Conservation (phyloP, 2,329 filamentous ascomycete genomes). For the Lachnellula suecica region DNA sequence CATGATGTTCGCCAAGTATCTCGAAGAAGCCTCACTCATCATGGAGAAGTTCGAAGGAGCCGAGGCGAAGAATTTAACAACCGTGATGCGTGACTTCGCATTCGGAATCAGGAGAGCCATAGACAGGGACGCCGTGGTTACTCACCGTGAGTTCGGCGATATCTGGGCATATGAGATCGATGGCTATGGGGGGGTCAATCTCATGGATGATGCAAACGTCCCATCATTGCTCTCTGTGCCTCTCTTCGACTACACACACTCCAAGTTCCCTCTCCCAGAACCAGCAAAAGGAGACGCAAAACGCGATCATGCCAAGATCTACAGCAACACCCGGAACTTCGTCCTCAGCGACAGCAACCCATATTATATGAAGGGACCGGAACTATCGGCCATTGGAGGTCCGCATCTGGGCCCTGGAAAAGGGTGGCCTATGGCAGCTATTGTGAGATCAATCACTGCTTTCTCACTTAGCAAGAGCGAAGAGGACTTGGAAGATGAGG, state of each 20-base stretch:
- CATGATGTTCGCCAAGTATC: constrained; percentile 73
- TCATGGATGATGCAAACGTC: constrained; percentile 75
- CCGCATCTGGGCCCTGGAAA: constrained; percentile 60
- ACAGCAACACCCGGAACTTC: constrained; percentile 78
- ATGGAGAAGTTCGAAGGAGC: constrained; percentile 48
- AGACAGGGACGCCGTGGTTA: constrained; percentile 68
- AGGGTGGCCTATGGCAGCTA: constrained; percentile 56
- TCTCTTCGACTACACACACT: constrained; percentile 53
- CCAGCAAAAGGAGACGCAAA: constrained; percentile 28
- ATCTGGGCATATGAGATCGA: constrained; percentile 80
- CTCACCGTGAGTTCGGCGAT: constrained; percentile 59
- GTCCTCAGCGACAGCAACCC: constrained; percentile 76
- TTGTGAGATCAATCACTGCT: constrained; percentile 50
- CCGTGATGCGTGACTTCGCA: constrained; percentile 56
- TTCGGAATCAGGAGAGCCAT: constrained; percentile 66
- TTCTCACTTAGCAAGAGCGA: constrained; percentile 20
- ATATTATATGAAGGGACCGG: constrained; percentile 57
- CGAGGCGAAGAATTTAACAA: constrained; percentile 46
- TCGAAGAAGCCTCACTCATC: constrained; percentile 51
- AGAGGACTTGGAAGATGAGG: constrained; percentile 26
- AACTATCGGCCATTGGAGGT: constrained; percentile 69
- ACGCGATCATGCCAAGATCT: constrained; percentile 58
- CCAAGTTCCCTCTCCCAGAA: constrained; percentile 22
- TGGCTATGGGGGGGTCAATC: constrained; percentile 54
- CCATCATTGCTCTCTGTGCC: constrained; percentile 65